These are phyloP conservation scores for Apiosordaria backusii DNA, from an alignment of 495 filamentous ascomycete species.

Conservation along the genomic window DNA sequence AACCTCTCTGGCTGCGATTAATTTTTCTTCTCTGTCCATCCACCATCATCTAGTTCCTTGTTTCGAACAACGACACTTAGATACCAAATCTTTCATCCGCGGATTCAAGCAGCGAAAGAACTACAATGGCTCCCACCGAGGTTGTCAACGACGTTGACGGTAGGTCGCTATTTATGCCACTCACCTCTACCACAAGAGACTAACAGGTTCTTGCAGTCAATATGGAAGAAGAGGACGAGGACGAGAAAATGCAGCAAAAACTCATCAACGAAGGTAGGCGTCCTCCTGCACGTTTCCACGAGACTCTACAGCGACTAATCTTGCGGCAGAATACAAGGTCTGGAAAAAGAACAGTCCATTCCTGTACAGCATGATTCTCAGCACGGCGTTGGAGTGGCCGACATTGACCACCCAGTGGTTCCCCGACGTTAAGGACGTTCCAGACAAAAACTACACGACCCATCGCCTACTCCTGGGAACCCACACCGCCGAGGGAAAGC, in stretches of 20 bases:
- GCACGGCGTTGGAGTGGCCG: constrained; percentile 95
- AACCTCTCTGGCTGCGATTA: not conserved
- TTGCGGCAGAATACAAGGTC: constrained; percentile 84
- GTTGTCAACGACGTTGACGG: constrained; percentile 53
- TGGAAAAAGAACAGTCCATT: constrained; percentile 99
- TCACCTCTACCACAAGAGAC: not conserved
- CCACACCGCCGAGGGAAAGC: constrained; percentile 81
- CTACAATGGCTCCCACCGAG: constrained; percentile 43
- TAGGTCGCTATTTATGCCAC: constrained; percentile 24
- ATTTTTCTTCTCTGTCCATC: not conserved
- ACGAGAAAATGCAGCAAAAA: constrained; percentile 62
- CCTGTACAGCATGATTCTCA: constrained; percentile 93
- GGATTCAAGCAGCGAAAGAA: not conserved
- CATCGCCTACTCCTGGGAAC: constrained; percentile 93
- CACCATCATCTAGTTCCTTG: not conserved
- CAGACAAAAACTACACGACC: constrained; percentile 80
- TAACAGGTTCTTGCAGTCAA: constrained; percentile 40
- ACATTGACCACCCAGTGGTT: constrained; percentile 98
- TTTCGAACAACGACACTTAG: not conserved
- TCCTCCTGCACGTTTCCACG: not conserved
- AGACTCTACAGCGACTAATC: not conserved
- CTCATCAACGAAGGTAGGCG: constrained; percentile 84
- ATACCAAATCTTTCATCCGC: not conserved
- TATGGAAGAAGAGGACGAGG: constrained; percentile 65
- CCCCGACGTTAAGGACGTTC: constrained; percentile 82